Evolutionary conservation across 257 asterid genomes (phyloP), one percentile per base, ranked within the genome.

Genomic region (Penstemon eatonii): DNA sequence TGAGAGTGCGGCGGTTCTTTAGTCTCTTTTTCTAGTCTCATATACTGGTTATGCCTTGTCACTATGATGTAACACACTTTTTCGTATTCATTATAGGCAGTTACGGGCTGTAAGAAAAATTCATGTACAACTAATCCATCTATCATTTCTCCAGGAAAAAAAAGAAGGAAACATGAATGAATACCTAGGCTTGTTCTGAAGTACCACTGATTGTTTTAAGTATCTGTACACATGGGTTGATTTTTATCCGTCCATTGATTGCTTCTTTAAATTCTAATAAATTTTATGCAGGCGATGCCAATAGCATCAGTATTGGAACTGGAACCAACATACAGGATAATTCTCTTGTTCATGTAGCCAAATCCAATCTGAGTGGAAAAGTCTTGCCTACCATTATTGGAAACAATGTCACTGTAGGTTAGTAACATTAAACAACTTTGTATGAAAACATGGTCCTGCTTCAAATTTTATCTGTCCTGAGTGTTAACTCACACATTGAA

Each of bases 311-410:
- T 55, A 82, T 93, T 53, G 99, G 99, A 66, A 54, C 87, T 59
- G 95, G 97, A 79, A 93, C 99, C 73, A 93, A 93, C 75, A 87
- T 93, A 73, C 97, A 93, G 73, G 97, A 93, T 76, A 88, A 90
- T 69, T 85, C 99, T 66, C 95, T 90, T 66, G 89, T 90, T 62
- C 99, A 93, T 73, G 99, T 93, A 15, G 97, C 97, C 68, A 93
- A 88, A 75, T 93, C 97, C 15, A 90, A 93, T 87, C 79, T 93
- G 41, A 77, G 82, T 61, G 99, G 97, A 73, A 87, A 86, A 83
- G 97, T 90, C 73, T 79, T 87, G 84, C 96, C 99, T 61, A 90
- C 87, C 60, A 69, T 70, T 53, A 78, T 93, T 57, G 97, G 99
- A 7, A 70, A 89, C 85, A 89, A 90, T 64, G 99, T 93, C 56